phyloP scores from a whole-genome alignment of 441 rosid species.

The Adansonia grandidieri region DNA sequence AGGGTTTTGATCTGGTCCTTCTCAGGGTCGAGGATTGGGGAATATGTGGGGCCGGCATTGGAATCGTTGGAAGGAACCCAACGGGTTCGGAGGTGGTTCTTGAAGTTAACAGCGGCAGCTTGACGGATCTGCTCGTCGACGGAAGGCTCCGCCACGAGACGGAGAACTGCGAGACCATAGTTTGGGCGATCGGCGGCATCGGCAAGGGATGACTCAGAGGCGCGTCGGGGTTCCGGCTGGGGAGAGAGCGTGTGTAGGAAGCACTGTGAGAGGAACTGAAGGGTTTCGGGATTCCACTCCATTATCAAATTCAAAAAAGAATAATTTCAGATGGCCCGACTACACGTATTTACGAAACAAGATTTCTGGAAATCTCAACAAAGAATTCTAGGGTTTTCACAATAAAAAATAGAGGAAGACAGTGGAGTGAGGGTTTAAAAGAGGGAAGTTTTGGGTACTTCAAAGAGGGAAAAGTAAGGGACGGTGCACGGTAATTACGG shows the following conservation, averaged over 20 bases:
- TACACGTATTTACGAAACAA: neutral
- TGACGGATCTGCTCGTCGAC: constrained; percentile 85
- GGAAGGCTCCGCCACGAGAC: constrained; percentile 69
- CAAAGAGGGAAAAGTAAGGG: neutral
- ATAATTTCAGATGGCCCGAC: neutral
- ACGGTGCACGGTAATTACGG: neutral
- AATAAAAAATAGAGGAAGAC: neutral
- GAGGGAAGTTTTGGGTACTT: constrained; percentile 22
- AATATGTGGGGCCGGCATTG: constrained; percentile 30
- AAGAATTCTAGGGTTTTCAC: neutral
- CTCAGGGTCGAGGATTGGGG: constrained; percentile 63
- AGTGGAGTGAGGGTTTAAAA: neutral
- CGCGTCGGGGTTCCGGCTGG: constrained; percentile 76
- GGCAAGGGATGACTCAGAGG: constrained; percentile 66
- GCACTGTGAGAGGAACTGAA: constrained; percentile 72
- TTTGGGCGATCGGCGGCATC: constrained; percentile 69
- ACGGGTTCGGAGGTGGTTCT: constrained; percentile 87
- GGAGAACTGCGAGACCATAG: constrained; percentile 78
- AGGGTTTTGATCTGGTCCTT: constrained; percentile 81
- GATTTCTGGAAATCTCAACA: neutral
- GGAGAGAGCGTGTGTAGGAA: constrained; percentile 85
- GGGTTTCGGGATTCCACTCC: constrained; percentile 75
- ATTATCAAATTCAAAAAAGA: constrained; percentile 31
- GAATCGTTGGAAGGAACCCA: constrained; percentile 65
- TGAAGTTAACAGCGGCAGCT: constrained; percentile 94